Evolutionary conservation across 208 protist genomes (phyloP).

Genomic region (Leishmania gerbilli): DNA sequence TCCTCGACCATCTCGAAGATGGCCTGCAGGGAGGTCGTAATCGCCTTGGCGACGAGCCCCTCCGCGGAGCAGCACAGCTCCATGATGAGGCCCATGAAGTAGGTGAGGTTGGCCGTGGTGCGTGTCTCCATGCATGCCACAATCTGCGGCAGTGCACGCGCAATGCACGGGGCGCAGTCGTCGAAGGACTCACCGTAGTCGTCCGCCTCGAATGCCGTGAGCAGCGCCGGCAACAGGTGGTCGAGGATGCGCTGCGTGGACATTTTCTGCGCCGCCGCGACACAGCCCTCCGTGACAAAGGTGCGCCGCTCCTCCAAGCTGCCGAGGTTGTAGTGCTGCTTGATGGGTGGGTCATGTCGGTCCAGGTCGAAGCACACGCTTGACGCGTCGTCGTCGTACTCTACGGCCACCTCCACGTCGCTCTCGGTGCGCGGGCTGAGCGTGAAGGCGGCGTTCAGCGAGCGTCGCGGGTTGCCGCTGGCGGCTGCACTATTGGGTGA

Average conservation of each 20-base stretch:
- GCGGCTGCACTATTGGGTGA: slow-evolving; percentile 2
- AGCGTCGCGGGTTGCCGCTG: slow-evolving; percentile 41
- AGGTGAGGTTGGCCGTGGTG: slow-evolving; percentile 41
- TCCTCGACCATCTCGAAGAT: slow-evolving; percentile 49
- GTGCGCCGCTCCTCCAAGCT: slow-evolving; percentile 54
- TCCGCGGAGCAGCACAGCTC: slow-evolving; percentile 64
- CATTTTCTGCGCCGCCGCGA: slow-evolving; percentile 50
- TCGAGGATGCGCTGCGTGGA: slow-evolving; percentile 54
- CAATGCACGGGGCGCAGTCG: slow-evolving; percentile 57
- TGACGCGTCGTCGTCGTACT: slow-evolving; percentile 31
- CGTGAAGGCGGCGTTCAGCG: slow-evolving; percentile 67
- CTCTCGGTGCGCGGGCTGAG: slow-evolving; percentile 61
- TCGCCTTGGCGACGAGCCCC: slow-evolving; percentile 40
- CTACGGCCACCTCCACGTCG: slow-evolving; percentile 30
- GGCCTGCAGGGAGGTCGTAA: slow-evolving; percentile 39
- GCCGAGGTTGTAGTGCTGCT: slow-evolving; percentile 38
- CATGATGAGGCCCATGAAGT: slow-evolving; percentile 83
- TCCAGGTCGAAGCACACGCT: slow-evolving; percentile 52
- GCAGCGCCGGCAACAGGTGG: slow-evolving; percentile 61
- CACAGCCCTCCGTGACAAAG: slow-evolving; percentile 52
- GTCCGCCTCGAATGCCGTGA: slow-evolving; percentile 58
- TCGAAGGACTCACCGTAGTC: slow-evolving; percentile 65
- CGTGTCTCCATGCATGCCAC: slow-evolving; percentile 39
- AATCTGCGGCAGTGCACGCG: slow-evolving; percentile 51
- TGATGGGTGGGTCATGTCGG: slow-evolving; percentile 31